phyloP scores from a whole-genome alignment of 1,284 basidiomycete species.

The Meira nashicola region DNA sequence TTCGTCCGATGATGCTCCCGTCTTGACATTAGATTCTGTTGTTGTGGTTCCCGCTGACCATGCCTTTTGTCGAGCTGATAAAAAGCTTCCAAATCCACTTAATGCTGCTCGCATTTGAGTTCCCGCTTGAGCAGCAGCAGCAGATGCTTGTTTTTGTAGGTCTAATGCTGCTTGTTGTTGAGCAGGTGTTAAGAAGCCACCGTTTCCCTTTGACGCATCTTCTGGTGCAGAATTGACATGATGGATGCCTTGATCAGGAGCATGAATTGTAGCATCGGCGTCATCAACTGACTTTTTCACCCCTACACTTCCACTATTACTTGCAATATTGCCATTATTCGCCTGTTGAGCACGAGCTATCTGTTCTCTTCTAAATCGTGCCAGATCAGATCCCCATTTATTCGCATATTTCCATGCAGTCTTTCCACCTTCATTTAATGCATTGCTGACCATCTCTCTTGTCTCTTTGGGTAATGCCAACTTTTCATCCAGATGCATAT shows the following conservation, averaged over 20 bases:
- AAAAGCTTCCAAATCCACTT: conserved; percentile 43
- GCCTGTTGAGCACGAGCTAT: conserved; percentile 6
- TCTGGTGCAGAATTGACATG: conserved; percentile 2
- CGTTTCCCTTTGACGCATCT: not conserved
- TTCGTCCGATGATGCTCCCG: no score
- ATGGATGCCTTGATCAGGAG: conserved; percentile 7
- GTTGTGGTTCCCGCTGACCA: not conserved
- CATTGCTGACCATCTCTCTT: conserved; percentile 43
- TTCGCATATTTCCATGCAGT: conserved; percentile 40
- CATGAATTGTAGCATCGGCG: not conserved
- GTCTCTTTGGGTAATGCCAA: conserved; percentile 21
- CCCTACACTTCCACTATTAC: not conserved
- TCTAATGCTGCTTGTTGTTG: conserved; percentile 3
- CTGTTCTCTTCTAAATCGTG: conserved; percentile 23
- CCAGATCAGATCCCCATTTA: conserved; percentile 41
- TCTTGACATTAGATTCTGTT: no score
- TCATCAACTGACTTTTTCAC: not conserved
- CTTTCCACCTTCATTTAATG: conserved; percentile 37
- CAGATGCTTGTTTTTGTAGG: conserved; percentile 13
- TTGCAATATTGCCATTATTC: not conserved
- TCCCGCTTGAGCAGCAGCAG: conserved; percentile 36
- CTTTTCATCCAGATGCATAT: conserved; percentile 48
- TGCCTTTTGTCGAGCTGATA: conserved; percentile 13
- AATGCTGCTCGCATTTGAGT: conserved; percentile 43
- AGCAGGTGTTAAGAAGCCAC: conserved; percentile 3